A percentile compares a stretch with the other conserved stretches of the same genome.
phyloP scores from a whole-genome alignment of 2,329 filamentous ascomycete genomes.

The Botrytis hyacinthi region DNA sequence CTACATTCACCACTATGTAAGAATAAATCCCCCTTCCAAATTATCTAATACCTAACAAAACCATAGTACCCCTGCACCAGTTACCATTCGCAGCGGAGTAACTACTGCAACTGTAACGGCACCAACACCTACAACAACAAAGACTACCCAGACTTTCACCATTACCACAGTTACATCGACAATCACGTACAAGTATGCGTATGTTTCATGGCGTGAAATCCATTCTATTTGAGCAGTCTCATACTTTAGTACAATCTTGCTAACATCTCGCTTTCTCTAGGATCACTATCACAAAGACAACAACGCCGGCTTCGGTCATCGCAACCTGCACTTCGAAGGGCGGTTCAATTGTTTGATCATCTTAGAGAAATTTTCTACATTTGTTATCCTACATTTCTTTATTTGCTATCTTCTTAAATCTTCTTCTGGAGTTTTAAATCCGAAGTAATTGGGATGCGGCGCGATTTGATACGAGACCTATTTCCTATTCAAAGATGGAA shows the following conservation, averaged over 20 bases:
- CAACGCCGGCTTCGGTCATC: conserved; percentile 11
- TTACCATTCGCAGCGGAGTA: conserved; percentile 6
- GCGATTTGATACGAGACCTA: background rate
- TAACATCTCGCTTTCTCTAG: background rate
- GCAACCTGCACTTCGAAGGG: conserved; percentile 14
- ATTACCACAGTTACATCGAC: background rate
- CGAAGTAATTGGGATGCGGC: background rate
- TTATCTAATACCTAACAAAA: background rate
- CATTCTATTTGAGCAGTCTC: background rate
- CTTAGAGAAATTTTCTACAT: background rate
- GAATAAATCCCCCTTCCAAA: background rate
- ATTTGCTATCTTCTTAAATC: background rate
- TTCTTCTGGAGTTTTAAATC: background rate
- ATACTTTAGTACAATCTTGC: background rate
- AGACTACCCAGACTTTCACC: background rate
- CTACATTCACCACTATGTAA: conserved; percentile 10
- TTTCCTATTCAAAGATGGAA: background rate
- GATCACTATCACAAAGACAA: conserved; percentile 15
- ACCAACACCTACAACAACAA: conserved; percentile 15
- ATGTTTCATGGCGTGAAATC: background rate
- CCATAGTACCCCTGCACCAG: conserved; percentile 15
- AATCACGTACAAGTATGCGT: conserved; percentile 15
- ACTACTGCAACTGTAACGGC: conserved; percentile 14
- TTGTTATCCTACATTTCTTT: background rate
- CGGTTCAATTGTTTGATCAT: background rate